Evolutionary conservation across 345 rosid genomes (phyloP).

Genomic region (Sisymbrium irio): DNA sequence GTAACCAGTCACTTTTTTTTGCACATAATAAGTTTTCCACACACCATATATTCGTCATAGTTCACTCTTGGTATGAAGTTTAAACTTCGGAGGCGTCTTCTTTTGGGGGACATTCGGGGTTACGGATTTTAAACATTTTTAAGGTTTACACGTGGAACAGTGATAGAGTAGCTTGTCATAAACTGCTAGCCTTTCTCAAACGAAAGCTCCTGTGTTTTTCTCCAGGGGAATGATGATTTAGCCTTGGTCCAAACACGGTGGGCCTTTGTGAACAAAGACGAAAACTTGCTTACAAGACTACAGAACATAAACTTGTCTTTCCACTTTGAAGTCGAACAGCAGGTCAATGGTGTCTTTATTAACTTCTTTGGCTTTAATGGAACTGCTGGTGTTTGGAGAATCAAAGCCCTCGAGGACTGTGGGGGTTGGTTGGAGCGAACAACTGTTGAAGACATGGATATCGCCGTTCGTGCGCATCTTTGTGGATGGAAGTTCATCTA

Average conservation of each 20-base stretch:
- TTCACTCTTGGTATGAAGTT: not conserved
- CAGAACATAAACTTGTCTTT: constrained; percentile 64
- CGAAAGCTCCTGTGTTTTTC: not conserved
- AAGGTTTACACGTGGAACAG: not conserved
- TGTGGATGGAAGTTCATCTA: constrained; percentile 91
- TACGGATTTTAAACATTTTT: not conserved
- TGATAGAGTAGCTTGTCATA: not conserved
- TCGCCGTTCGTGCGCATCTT: constrained; percentile 92
- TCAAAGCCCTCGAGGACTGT: constrained; percentile 80
- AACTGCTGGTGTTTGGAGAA: constrained; percentile 89
- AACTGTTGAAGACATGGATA: constrained; percentile 94
- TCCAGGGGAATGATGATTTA: constrained; percentile 60
- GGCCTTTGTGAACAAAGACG: too few relatives aligned
- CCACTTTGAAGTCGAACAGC: constrained; percentile 79
- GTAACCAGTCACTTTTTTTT: not conserved
- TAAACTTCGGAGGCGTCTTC: not conserved
- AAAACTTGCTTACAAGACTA: constrained; percentile 38
- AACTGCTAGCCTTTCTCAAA: not conserved
- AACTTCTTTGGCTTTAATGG: constrained; percentile 79
- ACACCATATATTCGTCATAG: not conserved
- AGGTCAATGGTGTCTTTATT: constrained; percentile 59
- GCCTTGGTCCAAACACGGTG: constrained; percentile 40
- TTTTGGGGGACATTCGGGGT: not conserved
- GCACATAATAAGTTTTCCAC: not conserved
- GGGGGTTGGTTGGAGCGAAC: constrained; percentile 98